Evolutionary conservation across 768 basidiomycete species (phyloP).

Genomic region (Suillus ampliporus): DNA sequence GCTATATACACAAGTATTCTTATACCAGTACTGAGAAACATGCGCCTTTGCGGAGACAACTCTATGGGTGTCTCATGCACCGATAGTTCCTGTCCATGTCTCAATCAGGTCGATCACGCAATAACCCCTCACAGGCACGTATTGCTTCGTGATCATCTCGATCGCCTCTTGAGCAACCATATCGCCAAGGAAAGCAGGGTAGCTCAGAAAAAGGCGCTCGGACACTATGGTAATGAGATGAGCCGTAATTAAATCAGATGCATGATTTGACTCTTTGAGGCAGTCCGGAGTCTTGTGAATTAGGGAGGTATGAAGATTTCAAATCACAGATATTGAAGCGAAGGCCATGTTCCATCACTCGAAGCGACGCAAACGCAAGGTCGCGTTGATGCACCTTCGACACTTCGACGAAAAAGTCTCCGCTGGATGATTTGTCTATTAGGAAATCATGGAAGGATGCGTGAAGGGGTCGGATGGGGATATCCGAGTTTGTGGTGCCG

Average conservation of each 20-base stretch:
- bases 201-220: conserved; percentile 85
- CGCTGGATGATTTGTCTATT: too few species aligned
- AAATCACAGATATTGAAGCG: too few species aligned
- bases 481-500: too few species aligned
- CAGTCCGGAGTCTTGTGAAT: too few species aligned
- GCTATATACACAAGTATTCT: background rate
- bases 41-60: background rate
- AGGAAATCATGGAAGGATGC: too few species aligned
- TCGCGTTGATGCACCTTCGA: too few species aligned
- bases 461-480: too few species aligned
- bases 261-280: too few species aligned
- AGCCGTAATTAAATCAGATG: conserved; percentile 4
- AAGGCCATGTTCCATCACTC: too few species aligned
- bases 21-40: background rate
- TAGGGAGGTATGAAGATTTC: too few species aligned
- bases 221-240: conserved; percentile 48
- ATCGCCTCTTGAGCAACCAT: conserved; percentile 95
- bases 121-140: conserved; percentile 87
- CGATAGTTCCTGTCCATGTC: conserved; percentile 70
- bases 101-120: conserved; percentile 86
- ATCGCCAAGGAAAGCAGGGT: conserved; percentile 93
- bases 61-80: conserved; percentile 19
- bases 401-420: too few species aligned
- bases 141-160: conserved; percentile 96
- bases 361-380: too few species aligned